phyloP scores from a whole-genome alignment of 2,329 filamentous ascomycete genomes.

The Neoarthrinium moseri region DNA sequence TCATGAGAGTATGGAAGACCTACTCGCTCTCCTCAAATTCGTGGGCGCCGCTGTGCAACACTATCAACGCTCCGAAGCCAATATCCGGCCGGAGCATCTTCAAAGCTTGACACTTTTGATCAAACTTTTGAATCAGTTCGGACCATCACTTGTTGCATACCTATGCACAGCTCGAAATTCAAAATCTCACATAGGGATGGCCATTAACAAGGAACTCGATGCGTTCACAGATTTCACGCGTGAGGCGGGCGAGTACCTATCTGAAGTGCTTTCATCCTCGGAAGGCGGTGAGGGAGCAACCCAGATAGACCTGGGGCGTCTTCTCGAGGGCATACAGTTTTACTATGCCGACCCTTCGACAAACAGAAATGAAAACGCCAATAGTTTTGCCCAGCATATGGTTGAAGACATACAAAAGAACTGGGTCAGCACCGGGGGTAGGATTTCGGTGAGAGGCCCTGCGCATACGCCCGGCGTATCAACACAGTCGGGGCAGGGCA shows the following conservation, averaged over 20 bases:
- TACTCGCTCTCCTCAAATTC: conserved; percentile 31
- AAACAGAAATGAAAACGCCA: conserved; percentile 28
- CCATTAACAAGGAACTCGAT: conserved; percentile 15
- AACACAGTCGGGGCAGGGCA: conserved; percentile 35
- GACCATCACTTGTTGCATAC: conserved; percentile 24
- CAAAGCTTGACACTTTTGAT: conserved; percentile 19
- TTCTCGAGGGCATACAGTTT: conserved; percentile 20
- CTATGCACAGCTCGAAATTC: conserved; percentile 21
- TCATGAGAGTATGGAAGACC: conserved; percentile 29
- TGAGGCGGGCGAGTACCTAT: conserved; percentile 19
- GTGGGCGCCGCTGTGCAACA: conserved; percentile 26
- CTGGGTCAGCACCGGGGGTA: conserved; percentile 36
- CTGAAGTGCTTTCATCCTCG: conserved; percentile 10
- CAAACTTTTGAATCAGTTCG: conserved; percentile 25
- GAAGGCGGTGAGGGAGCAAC: neutral
- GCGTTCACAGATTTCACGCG: conserved; percentile 24
- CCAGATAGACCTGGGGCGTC: conserved; percentile 14
- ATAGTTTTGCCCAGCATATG: conserved; percentile 41
- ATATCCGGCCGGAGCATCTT: conserved; percentile 22
- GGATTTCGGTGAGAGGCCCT: conserved; percentile 37
- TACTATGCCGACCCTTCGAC: conserved; percentile 4
- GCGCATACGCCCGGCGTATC: conserved; percentile 25
- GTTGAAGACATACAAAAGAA: conserved; percentile 42
- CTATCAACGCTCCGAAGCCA: conserved; percentile 15
- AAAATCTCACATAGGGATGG: conserved; percentile 11